A percentile compares a stretch with the other conserved stretches of the same genome.
Evolutionary conservation across 805 yeast species (phyloP).

Genomic region (Candida andamanensis): DNA sequence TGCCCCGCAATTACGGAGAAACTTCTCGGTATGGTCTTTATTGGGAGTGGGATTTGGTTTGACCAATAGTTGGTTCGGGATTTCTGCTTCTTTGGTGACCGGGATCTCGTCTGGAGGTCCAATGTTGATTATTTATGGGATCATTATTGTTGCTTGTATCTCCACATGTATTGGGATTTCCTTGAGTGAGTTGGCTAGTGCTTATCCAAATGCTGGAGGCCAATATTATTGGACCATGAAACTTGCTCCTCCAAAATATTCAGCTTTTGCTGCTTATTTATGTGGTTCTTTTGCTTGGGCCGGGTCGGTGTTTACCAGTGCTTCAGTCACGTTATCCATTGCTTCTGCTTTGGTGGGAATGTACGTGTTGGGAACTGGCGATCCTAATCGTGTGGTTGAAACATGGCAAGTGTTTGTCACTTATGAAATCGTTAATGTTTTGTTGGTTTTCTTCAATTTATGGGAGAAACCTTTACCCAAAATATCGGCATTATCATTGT

Average conservation of each 20-base stretch:
- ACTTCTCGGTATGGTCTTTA: constrained; percentile 33
- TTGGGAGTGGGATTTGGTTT: constrained; percentile 37
- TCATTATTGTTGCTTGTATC: constrained; percentile 30
- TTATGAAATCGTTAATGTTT: constrained; percentile 39
- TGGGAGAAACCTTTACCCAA: constrained; percentile 48
- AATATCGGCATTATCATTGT: constrained; percentile 45
- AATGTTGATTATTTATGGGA: constrained; percentile 33
- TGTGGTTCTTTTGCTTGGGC: constrained; percentile 39
- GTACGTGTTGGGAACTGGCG: constrained; percentile 30
- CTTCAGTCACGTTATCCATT: constrained; percentile 33
- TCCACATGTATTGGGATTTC: constrained; percentile 34
- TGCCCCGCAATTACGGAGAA: constrained; percentile 24
- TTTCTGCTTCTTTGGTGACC: constrained; percentile 33
- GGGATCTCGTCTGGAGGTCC: constrained; percentile 41
- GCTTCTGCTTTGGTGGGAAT: constrained; percentile 33
- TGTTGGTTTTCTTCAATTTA: constrained; percentile 44
- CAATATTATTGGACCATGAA: constrained; percentile 39
- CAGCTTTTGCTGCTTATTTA: constrained; percentile 31
- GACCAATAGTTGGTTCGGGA: constrained; percentile 40
- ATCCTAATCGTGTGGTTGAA: constrained; percentile 21
- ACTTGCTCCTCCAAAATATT: constrained; percentile 32
- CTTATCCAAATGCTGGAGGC: constrained; percentile 39
- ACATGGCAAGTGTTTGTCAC: constrained; percentile 55
- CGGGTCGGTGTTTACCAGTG: constrained; percentile 35
- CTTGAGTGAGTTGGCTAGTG: constrained; percentile 33